phyloP scores from a whole-genome alignment of 1,139 yeast species.

The Pneumocystis jirovecii region DNA sequence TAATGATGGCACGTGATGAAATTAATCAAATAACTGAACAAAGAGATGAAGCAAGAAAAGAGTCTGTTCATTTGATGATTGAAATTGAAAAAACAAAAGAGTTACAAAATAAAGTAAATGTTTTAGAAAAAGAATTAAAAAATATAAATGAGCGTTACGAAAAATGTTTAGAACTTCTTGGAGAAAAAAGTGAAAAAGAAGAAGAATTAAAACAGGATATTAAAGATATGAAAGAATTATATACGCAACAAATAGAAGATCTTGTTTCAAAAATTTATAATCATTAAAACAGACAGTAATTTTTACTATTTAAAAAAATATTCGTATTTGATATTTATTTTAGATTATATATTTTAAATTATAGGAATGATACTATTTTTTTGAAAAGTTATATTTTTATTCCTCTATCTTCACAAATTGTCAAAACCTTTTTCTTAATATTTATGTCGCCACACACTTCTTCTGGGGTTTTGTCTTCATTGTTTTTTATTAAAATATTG shows the following conservation, averaged over 20 bases:
- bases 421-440: conserved; percentile 29
- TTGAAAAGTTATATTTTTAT: conserved; percentile 1
- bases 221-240: conserved; percentile 67
- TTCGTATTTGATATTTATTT: neutral
- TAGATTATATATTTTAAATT: neutral
- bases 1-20: conserved; percentile 51
- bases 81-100: conserved; percentile 35
- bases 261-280: conserved; percentile 33
- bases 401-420: conserved; percentile 13
- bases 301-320: neutral
- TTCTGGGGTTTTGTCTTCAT: conserved; percentile 40
- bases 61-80: conserved; percentile 43
- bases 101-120: conserved; percentile 19
- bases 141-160: conserved; percentile 31
- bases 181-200: conserved; percentile 77
- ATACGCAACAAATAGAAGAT: conserved; percentile 72
- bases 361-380: neutral
- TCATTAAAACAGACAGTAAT: neutral
- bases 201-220: conserved; percentile 82
- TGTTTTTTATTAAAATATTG: conserved; percentile 24
- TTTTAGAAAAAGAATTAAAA: conserved; percentile 24
- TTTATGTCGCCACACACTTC: conserved; percentile 51
- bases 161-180: conserved; percentile 58
- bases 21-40: conserved; percentile 38
- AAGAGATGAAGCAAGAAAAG: conserved; percentile 53